Percentiles rank a stretch among this genome's conserved stretches.
Evolutionary conservation across 2,329 filamentous ascomycete species (phyloP).

Genomic region (Talaromyces amestolkiae): DNA sequence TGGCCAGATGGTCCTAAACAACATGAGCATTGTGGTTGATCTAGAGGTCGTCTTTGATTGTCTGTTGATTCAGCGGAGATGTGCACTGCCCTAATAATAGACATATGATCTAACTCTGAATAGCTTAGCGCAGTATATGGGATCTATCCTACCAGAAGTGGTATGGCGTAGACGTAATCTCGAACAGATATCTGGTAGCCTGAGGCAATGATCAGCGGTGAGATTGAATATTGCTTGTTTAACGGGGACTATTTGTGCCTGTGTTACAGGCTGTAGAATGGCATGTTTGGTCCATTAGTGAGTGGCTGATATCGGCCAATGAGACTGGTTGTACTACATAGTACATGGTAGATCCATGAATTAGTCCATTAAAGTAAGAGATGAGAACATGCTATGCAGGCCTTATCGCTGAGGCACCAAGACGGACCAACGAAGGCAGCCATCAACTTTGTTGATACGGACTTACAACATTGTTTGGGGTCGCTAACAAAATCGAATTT

Average conservation of each 20-base stretch:
- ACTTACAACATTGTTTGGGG: too few relatives aligned
- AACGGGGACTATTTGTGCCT: background rate
- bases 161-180: background rate
- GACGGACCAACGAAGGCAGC: conserved; percentile 5
- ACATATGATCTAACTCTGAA: background rate
- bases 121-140: background rate
- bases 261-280: background rate
- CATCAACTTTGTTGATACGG: too few relatives aligned
- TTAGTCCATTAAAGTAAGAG: too few relatives aligned
- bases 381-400: too few relatives aligned
- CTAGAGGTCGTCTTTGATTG: background rate
- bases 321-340: background rate
- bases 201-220: background rate
- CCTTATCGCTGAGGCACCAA: too few relatives aligned
- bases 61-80: background rate
- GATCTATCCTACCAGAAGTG: background rate
- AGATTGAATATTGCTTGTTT: background rate
- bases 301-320: background rate
- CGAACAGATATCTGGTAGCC: background rate
- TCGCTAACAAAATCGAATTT: too few relatives aligned
- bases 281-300: background rate
- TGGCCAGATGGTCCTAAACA: background rate
- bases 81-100: conserved; percentile 6
- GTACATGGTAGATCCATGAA: background rate
- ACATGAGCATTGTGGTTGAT: background rate